phyloP scores from a whole-genome alignment of 2,329 filamentous ascomycete species.

The Berkeleyomyces basicola region DNA sequence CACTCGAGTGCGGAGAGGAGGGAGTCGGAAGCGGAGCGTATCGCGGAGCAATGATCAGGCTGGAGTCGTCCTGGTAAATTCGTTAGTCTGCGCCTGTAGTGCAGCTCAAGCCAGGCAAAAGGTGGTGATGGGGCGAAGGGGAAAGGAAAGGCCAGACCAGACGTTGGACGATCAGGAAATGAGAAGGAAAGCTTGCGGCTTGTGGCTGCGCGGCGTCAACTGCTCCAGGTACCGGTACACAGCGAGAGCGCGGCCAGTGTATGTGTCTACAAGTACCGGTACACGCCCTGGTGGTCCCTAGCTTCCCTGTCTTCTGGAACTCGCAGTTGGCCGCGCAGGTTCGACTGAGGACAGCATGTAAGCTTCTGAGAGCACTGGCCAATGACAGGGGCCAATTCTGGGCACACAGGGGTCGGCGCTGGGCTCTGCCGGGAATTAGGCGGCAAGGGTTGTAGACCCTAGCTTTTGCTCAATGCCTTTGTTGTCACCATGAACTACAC shows the following conservation, averaged over 20 bases:
- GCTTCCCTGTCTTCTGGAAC: slow-evolving; percentile 1
- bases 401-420: not conserved
- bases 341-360: slow-evolving; percentile 7
- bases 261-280: slow-evolving; percentile 5
- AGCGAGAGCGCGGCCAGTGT: not conserved
- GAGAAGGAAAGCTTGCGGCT: slow-evolving; percentile 2
- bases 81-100: not conserved
- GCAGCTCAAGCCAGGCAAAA: not conserved
- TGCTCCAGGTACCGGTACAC: not conserved
- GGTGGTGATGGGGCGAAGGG: not conserved
- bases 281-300: not conserved
- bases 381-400: slow-evolving; percentile 1
- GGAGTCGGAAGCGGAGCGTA: not conserved
- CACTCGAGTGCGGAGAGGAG: not conserved
- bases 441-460: not conserved
- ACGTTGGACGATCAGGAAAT: not conserved
- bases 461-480: not conserved
- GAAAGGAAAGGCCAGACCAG: not conserved
- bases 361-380: slow-evolving; percentile 1
- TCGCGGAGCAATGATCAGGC: not conserved
- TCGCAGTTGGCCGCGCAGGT: not conserved
- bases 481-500: too few species aligned
- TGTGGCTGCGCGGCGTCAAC: not conserved
- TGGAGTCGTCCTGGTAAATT: too few species aligned
- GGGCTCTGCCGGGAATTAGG: not conserved